Conservation (phyloP, 331 rosid genomes). For the Ulmus americana region DNA sequence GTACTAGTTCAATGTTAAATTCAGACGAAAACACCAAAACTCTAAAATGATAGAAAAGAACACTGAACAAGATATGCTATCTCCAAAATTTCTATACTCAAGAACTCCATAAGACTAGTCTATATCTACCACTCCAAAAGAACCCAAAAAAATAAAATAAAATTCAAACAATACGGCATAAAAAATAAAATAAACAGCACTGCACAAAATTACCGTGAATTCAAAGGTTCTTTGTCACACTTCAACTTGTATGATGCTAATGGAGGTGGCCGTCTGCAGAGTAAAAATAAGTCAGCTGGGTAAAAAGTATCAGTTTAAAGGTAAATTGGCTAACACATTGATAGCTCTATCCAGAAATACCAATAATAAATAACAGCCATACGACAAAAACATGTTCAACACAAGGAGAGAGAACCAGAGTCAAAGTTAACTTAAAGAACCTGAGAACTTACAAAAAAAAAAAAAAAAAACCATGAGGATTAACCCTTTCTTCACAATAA, state of each 20-base stretch:
- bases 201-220: conserved; percentile 53
- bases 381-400: neutral
- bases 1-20: conserved; percentile 2
- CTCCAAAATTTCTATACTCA: no score
- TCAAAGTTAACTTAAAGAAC: neutral
- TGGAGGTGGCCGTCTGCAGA: conserved; percentile 73
- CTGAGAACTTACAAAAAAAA: neutral
- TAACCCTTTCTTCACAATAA: neutral
- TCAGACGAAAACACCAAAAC: conserved; percentile 4
- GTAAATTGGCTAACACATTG: neutral
- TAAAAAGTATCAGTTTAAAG: neutral
- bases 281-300: conserved; percentile 6
- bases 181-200: conserved; percentile 1
- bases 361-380: neutral
- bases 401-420: no score
- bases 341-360: neutral
- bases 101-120: neutral
- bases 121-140: neutral
- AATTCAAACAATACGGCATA: neutral
- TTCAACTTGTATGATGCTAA: conserved; percentile 75
- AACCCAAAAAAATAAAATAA: neutral
- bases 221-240: conserved; percentile 89
- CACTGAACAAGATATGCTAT: neutral
- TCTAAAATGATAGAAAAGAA: neutral
- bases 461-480: neutral